Conservation (phyloP, 768 basidiomycete genomes). For the Suillus discolor region DNA sequence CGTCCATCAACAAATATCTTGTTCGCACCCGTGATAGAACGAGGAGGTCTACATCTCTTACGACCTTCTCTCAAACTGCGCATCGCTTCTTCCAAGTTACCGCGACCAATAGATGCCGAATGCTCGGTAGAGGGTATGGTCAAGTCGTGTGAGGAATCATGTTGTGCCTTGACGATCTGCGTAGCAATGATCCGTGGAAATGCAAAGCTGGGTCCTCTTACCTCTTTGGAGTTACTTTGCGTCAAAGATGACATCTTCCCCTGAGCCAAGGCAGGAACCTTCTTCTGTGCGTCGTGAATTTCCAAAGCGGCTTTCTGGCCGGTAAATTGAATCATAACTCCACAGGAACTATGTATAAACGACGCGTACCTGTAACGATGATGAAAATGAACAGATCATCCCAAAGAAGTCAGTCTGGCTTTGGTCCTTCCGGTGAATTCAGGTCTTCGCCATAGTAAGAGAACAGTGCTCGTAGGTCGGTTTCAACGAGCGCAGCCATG, state of each 20-base stretch:
- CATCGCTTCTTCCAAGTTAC: constrained; percentile 84
- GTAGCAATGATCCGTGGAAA: constrained; percentile 1
- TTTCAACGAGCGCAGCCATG: constrained; percentile 57
- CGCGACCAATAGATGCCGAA: constrained; percentile 64
- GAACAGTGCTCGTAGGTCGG: constrained; percentile 62
- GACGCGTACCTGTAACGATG: constrained; percentile 60
- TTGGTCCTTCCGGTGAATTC: constrained; percentile 61
- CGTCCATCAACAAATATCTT: constrained; percentile 33
- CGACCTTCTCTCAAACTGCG: constrained; percentile 74
- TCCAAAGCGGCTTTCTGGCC: constrained; percentile 72
- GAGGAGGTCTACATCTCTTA: constrained; percentile 15
- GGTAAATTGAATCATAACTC: constrained; percentile 4
- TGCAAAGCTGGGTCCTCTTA: constrained; percentile 2
- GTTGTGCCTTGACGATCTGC: constrained; percentile 47
- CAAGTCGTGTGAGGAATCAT: constrained; percentile 27
- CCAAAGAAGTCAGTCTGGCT: constrained; percentile 86
- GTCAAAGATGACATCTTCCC: background rate
- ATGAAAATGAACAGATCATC: constrained; percentile 72
- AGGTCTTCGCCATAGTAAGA: constrained; percentile 79
- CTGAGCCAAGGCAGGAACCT: background rate
- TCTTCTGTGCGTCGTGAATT: constrained; percentile 47
- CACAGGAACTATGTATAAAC: too few species aligned
- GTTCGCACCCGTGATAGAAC: constrained; percentile 19
- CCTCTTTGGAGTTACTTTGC: constrained; percentile 6
- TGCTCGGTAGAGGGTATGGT: constrained; percentile 45